Percentiles rank a stretch among this genome's conserved stretches.
Conservation (phyloP, 2,329 filamentous ascomycete genomes). For the Hymenoscyphus linearis region DNA sequence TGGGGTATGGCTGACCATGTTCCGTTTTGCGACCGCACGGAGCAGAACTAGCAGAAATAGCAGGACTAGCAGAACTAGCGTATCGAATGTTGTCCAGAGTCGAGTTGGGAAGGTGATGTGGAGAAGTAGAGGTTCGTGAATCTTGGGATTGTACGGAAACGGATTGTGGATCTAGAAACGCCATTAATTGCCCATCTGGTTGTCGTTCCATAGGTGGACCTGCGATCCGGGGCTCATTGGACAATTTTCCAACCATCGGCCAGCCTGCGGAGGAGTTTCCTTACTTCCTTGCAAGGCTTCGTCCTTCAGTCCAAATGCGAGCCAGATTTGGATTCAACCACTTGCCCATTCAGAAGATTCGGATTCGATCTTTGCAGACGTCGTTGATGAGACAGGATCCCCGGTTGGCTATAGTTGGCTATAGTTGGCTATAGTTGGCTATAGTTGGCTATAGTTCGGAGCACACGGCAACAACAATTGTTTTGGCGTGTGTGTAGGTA, state of each 20-base stretch:
- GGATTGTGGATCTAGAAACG: slow-evolving; percentile 9
- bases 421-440: too few relatives aligned
- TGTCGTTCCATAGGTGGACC: neutral
- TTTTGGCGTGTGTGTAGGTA: neutral
- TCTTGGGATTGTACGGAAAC: slow-evolving; percentile 13
- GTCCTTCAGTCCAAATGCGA: neutral
- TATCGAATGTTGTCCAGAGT: neutral
- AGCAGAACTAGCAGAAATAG: neutral
- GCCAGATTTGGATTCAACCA: neutral
- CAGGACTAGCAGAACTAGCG: neutral
- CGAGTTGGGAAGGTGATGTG: slow-evolving; percentile 2
- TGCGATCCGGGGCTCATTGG: neutral
- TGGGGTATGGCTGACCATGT: slow-evolving; percentile 3
- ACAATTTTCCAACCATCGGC: slow-evolving; percentile 2
- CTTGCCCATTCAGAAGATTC: neutral
- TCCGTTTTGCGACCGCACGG: neutral
- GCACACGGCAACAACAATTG: neutral
- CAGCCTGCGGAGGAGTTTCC: slow-evolving; percentile 16
- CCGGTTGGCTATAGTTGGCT: neutral
- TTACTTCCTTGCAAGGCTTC: slow-evolving; percentile 6
- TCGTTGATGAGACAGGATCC: neutral
- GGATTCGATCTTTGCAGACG: neutral
- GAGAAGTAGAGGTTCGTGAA: slow-evolving; percentile 1
- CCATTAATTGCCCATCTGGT: slow-evolving; percentile 3
- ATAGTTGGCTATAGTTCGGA: too few relatives aligned